Conservation (phyloP, 768 basidiomycete species). For the Boletus sensibilis region DNA sequence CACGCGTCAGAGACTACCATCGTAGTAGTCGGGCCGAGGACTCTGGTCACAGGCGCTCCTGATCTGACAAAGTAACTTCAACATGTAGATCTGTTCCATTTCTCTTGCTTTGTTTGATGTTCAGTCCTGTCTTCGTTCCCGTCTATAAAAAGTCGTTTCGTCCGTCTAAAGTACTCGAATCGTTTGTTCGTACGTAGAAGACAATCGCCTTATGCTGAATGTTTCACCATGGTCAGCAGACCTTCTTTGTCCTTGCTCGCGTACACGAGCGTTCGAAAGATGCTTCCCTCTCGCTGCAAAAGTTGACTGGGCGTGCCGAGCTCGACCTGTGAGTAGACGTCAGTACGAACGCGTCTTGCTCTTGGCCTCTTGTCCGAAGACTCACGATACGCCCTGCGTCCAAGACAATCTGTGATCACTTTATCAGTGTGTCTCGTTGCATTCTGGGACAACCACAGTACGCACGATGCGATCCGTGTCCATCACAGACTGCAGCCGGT, state of each 20-base stretch:
- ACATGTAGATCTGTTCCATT: slow-evolving; percentile 5
- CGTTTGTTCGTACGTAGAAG: slow-evolving; percentile 6
- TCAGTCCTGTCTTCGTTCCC: background rate
- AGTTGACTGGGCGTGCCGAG: slow-evolving; percentile 7
- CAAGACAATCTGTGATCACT: slow-evolving; percentile 3
- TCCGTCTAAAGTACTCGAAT: slow-evolving; percentile 10
- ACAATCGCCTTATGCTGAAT: background rate
- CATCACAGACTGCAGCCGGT: slow-evolving; percentile 10
- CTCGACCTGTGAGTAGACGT: background rate
- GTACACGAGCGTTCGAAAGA: slow-evolving; percentile 3
- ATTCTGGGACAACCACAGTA: background rate
- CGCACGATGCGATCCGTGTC: slow-evolving; percentile 8
- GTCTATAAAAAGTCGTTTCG: background rate
- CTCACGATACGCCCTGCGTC: slow-evolving; percentile 10
- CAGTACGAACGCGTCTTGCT: background rate
- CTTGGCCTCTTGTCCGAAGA: background rate
- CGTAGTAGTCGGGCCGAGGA: slow-evolving; percentile 36
- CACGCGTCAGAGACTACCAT: slow-evolving; percentile 41
- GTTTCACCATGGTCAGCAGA: slow-evolving; percentile 1
- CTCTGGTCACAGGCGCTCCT: slow-evolving; percentile 30
- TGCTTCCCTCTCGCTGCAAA: background rate
- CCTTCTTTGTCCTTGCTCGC: slow-evolving; percentile 6
- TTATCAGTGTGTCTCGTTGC: background rate
- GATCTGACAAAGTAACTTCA: slow-evolving; percentile 6
- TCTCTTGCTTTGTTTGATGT: slow-evolving; percentile 4